Base-by-base conservation (phyloP, 805 yeast species). In the Ogataea polymorpha region DNA sequence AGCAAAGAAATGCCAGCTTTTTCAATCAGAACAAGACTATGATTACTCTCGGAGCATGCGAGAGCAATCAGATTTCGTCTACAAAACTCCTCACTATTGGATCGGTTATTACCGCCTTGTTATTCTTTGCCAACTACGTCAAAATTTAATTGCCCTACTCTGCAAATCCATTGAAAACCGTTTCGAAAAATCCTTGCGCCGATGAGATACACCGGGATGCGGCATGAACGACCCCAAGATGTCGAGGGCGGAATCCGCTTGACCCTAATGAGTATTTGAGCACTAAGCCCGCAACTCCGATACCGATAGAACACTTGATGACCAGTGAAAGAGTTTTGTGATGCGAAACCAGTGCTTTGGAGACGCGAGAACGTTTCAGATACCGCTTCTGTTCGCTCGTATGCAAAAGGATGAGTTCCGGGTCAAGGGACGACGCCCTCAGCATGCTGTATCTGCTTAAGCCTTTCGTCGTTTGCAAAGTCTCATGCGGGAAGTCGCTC, bases 371-470 rank as follows among this genome's bases (percentile, higher is more conserved):
- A 10, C 34, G 37, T 7, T 21, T 39, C 21, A 27, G 29, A 25
- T 29, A 25, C 14, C 33, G 32, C 17, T 18, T 32, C 32, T 41
- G 45, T 25, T 41, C 41, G n/a, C 24, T 35, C 14, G 32, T 23
- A 16, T 58, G 61, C 12, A 47, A 26, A 7, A 32, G 14, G 11
- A 56, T 33, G 12, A 50, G 21, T 6, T 44, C 39, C 10, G 44
- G 17, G 23, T 46, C 43, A 2, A 39, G 34, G 3, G 42, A 27
- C 13, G 31, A 24, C 7, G 43, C 26, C 16, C 47, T 54, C 26
- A 61, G 48, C 23, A 48, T 49, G 11, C 64, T 60, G 36, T 48
- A 55, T 13, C 35, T 37, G 9, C 51, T 46, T 13, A 55, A 35
- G 2, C 29, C 17, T 3, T 25, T 29, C 35, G 39, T 25, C 2